Evolutionary conservation across 1,284 basidiomycete genomes (phyloP), one percentile per base, ranked within the genome.

Genomic region (Cryptococcus sp.): DNA sequence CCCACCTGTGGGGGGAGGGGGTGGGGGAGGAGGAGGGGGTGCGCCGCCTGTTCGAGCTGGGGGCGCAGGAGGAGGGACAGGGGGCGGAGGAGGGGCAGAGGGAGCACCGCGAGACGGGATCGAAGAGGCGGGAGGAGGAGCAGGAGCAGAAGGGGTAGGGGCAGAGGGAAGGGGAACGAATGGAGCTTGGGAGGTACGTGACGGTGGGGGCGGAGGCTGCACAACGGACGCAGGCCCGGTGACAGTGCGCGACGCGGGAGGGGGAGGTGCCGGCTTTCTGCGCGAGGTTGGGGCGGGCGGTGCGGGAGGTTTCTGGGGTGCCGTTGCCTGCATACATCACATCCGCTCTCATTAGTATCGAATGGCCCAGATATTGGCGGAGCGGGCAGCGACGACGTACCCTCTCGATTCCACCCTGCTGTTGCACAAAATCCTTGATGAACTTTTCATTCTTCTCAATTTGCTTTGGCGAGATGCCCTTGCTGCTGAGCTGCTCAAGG

Each of bases 391-490:
- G 33, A 18, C 6, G 3, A 46, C 60, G 33, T 47, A 68, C 68
- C 56, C 64, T 66, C 37, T 74, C 70, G 48, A 77, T 75, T 15
- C 78, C 80, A 5, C 83, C 71, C 74, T 84, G 68, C 50, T 87
- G 78, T 33, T 85, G 81, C 20, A 93, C 84, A 71, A 87, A 97
- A 64, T 87, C 83, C 66, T 88, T 87, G 78, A 98, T 95, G 72
- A 92, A 97, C 60, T 89, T 87, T 80, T 88, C 86, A 72, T 96
- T 89, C 60, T 87, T 81, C 64, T 81, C 79, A 42, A 91, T 85
- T 42, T 87, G 77, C 37, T 81, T 79, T 23, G 76, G 77, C 45
- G 84, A 83, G 54, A 95, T 76, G 3, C 93, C 93, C 38, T 84
- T 82, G 35, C 80, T 80, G 59, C 87, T 83, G 4, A 98, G 81